Base-by-base conservation (phyloP, 345 rosid genomes). In the Euphorbia lathyris region DNA sequence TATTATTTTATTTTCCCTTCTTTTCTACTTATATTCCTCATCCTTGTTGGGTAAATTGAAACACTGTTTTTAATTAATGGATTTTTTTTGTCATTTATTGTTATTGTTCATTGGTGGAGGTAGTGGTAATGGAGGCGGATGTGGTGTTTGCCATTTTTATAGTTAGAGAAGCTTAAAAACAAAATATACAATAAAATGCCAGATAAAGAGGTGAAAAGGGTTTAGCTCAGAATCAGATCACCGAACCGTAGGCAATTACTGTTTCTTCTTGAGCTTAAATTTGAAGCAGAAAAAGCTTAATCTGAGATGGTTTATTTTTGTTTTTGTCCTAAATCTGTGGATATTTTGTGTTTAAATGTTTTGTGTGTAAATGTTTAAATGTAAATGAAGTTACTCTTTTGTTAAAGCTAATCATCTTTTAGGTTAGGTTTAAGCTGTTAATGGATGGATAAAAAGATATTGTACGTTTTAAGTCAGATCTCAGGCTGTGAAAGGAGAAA, bases 31-130 rank as follows among this genome's bases (percentile, higher is more conserved):
- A 30, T 53, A 20, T 48, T 5, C 36, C 9, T 20, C 30, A 9
- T 69, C 59, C 61, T 72, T 77, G 82, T 77, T 82, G 82, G 79
- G 77, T 66, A 82, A 76, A 74, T 71, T 66, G 82, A 74, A 79
- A 81, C 86, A 77, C 58, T 50, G 66, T 58, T 73, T 45, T 63
- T 79, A 64, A 80, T 72, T 69, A 69, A 57, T 73, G 64, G n/a
- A 51, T 58, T 65, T 65, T 59, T 63, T n/a, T n/a, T n/a, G 47
- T 56, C 74, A 57, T 79, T 77, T 79, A 58, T 56, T 72, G 66
- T 65, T 77, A 52, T 60, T 65, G 16, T 63, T 55, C 70, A 50
- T 27, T 45, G 67, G 63, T 58, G 67, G 58, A 65, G 48, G 71
- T 63, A 68, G 20, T 20, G 26, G 47, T 9, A 27, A 67, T 65